Evolutionary conservation across 1,284 basidiomycete species (phyloP).

Genomic region (Macrocybe sp.): DNA sequence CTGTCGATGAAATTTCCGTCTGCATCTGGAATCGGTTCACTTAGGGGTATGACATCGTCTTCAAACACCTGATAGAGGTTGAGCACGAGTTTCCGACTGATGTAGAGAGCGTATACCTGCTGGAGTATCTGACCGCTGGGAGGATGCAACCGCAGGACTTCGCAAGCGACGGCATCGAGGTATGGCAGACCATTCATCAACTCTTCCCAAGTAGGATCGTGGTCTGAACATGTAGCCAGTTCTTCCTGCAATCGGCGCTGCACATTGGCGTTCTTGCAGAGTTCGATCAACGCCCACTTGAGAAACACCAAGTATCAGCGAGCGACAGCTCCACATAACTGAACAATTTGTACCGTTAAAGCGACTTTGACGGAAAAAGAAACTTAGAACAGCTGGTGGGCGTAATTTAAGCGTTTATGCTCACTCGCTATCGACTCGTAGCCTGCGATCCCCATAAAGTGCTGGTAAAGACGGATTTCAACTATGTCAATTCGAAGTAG

Average conservation of each 20-base stretch:
- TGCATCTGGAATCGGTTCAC: constrained; percentile 7
- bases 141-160: not conserved
- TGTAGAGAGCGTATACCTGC: constrained; percentile 3
- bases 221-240: constrained; percentile 15
- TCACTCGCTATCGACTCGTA: constrained; percentile 39
- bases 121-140: not conserved
- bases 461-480: not conserved
- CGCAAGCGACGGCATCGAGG: constrained; percentile 8
- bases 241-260: constrained; percentile 7
- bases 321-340: constrained; percentile 11
- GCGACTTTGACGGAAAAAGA: not conserved
- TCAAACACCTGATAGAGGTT: constrained; percentile 3
- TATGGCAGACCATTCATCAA: constrained; percentile 6
- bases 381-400: not conserved
- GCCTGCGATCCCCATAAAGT: constrained; percentile 18
- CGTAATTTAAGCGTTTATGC: constrained; percentile 1
- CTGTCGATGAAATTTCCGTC: constrained; percentile 6
- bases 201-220: constrained; percentile 5
- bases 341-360: constrained; percentile 21
- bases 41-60: constrained; percentile 12
- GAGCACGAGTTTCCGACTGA: constrained; percentile 1
- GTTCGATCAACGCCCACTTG: constrained; percentile 6
- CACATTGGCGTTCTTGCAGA: constrained; percentile 2
- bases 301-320: not conserved
- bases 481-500: not conserved